These are phyloP conservation scores for Hyaloperonospora brassicae DNA, from an alignment of 352 stramenopile species.

Conservation along the genomic window DNA sequence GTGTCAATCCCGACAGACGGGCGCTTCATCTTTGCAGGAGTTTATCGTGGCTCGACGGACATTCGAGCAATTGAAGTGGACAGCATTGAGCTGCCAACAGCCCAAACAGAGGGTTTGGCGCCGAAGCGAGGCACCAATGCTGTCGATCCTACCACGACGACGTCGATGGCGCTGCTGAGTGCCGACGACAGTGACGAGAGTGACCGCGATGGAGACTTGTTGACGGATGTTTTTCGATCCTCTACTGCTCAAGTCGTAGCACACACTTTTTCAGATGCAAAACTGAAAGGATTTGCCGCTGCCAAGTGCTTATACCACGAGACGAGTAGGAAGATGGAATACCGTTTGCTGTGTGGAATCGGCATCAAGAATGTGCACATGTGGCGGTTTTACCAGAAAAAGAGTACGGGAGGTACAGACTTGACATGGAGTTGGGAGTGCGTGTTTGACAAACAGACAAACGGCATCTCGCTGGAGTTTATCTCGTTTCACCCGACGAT, in stretches of 20 bases:
- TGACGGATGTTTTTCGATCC: constrained; percentile 24
- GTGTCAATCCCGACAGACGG: constrained; percentile 67
- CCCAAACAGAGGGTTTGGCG: not conserved
- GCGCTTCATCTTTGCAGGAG: constrained; percentile 81
- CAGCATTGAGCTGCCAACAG: constrained; percentile 57
- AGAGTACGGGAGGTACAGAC: constrained; percentile 4
- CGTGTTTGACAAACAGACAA: constrained; percentile 82
- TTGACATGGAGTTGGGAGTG: constrained; percentile 68
- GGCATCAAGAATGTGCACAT: constrained; percentile 85
- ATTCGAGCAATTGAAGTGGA: constrained; percentile 79
- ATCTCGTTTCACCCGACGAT: constrained; percentile 55
- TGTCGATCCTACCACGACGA: too few species aligned
- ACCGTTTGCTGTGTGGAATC: constrained; percentile 71
- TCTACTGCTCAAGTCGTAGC: constrained; percentile 44
- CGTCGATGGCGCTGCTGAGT: too few species aligned
- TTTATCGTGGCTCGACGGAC: constrained; percentile 81
- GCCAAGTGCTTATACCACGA: constrained; percentile 54
- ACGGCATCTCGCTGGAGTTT: constrained; percentile 79
- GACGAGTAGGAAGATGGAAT: constrained; percentile 45
- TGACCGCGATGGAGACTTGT: constrained; percentile 25
- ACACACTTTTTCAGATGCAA: constrained; percentile 73
- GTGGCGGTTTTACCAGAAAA: constrained; percentile 69
- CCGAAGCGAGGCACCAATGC: not conserved
- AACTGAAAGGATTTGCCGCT: constrained; percentile 77
- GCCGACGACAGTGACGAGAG: constrained; percentile 2